phyloP scores from a whole-genome alignment of 139 green algal species.

The Choricystis sp. region DNA sequence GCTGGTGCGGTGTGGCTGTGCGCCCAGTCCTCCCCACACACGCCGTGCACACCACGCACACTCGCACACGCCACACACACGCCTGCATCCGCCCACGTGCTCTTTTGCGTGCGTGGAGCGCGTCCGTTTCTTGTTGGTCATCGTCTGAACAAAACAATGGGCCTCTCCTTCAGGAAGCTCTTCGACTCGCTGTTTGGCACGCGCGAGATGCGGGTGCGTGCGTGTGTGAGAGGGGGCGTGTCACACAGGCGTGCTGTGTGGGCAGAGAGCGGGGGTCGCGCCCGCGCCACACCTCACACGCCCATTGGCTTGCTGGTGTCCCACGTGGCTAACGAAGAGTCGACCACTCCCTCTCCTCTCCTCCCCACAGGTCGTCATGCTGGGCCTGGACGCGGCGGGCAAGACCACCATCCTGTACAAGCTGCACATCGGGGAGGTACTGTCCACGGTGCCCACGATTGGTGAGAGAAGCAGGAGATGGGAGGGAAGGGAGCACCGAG shows the following conservation, averaged over 20 bases:
- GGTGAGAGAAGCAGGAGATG: slow-evolving; percentile 27
- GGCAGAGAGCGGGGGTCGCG: neutral
- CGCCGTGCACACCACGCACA: too few relatives aligned
- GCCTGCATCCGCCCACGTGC: too few relatives aligned
- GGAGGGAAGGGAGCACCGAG: neutral
- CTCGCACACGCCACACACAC: too few relatives aligned
- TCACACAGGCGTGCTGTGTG: neutral
- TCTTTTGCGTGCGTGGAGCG: too few relatives aligned
- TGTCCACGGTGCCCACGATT: slow-evolving; percentile 86
- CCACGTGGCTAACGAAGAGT: too few relatives aligned
- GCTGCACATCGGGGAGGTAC: slow-evolving; percentile 91
- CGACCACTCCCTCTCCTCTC: neutral
- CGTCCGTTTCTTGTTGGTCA: too few relatives aligned
- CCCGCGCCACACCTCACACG: neutral
- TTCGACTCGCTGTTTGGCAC: slow-evolving; percentile 75
- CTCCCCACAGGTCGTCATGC: slow-evolving; percentile 44
- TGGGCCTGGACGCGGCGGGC: slow-evolving; percentile 88
- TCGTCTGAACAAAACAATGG: neutral
- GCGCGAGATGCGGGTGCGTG: slow-evolving; percentile 78
- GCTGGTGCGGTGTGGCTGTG: too few relatives aligned
- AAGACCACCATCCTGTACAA: slow-evolving; percentile 99
- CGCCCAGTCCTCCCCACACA: too few relatives aligned
- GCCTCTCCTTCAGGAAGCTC: slow-evolving; percentile 33
- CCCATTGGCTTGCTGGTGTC: neutral
- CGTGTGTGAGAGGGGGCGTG: neutral